Conservation (phyloP, 805 yeast species). For the Saccharomycopsis fodiens region DNA sequence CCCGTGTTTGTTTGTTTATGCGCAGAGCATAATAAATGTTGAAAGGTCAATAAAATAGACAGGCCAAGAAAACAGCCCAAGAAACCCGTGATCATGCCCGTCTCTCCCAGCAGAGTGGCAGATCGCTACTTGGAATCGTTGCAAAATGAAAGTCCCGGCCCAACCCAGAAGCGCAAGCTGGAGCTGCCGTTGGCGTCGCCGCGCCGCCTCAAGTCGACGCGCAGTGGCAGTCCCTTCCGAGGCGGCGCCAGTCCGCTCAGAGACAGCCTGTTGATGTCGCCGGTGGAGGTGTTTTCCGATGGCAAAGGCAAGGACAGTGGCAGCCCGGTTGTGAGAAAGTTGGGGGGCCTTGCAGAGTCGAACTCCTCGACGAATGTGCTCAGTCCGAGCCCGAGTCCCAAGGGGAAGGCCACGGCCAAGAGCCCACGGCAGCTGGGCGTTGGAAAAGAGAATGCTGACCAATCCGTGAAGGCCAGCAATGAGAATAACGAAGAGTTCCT, state of each 20-base stretch:
- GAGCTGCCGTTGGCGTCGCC: slow-evolving; percentile 13
- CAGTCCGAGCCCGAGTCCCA: no score
- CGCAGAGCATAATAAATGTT: not conserved
- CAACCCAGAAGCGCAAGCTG: slow-evolving; percentile 11
- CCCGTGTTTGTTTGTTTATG: not conserved
- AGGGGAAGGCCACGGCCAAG: no score
- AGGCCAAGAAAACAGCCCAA: no score
- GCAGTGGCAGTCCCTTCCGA: not conserved
- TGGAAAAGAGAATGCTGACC: no score
- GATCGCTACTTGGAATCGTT: slow-evolving; percentile 17
- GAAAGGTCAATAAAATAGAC: not conserved
- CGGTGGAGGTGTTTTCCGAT: slow-evolving; percentile 4
- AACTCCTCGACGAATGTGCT: no score
- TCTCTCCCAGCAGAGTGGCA: slow-evolving; percentile 11
- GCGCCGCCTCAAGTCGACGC: slow-evolving; percentile 2
- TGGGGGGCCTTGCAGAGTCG: no score
- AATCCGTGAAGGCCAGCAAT: no score
- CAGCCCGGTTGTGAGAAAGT: no score
- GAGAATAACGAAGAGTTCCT: not conserved
- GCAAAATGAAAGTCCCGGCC: slow-evolving; percentile 15
- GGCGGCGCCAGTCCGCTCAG: no score
- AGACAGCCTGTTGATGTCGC: slow-evolving; percentile 2
- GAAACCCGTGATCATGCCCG: not conserved
- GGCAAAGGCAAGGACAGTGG: no score
- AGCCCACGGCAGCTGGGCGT: no score